These are phyloP conservation scores for Mucor plumbeus DNA, from an alignment of 371 early-diverging fungal genomes.

Conservation along the genomic window DNA sequence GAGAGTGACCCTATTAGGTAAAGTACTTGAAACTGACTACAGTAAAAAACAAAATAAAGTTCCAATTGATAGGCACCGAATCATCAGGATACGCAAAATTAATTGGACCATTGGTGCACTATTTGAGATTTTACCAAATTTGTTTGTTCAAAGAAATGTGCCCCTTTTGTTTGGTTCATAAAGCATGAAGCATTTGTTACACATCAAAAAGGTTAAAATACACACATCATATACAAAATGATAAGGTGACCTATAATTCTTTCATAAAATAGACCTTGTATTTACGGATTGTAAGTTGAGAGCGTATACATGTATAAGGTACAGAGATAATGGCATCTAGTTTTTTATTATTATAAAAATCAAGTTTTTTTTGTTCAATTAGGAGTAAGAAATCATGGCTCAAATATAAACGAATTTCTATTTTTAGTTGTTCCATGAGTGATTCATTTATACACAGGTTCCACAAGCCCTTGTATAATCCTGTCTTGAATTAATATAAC, in stretches of 20 bases:
- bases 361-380: not conserved
- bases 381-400: conserved; percentile 1
- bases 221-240: not conserved
- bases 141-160: conserved; percentile 7
- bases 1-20: no score
- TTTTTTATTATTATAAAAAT: not conserved
- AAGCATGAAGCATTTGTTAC: not conserved
- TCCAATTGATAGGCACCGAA: not conserved
- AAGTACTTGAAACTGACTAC: no score
- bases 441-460: conserved; percentile 1
- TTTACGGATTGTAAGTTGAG: not conserved
- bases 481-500: not conserved
- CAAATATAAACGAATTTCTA: not conserved
- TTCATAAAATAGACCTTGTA: not conserved
- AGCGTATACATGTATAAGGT: no score
- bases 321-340: no score
- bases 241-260: not conserved
- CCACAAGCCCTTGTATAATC: conserved; percentile 2
- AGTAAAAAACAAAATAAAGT: not conserved
- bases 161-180: conserved; percentile 10
- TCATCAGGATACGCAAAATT: not conserved
- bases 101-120: not conserved
- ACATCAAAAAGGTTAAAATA: conserved; percentile 1
- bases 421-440: not conserved
- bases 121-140: conserved; percentile 6